phyloP scores from a whole-genome alignment of 306 rosid genomes.

The Vachellia collinsii region DNA sequence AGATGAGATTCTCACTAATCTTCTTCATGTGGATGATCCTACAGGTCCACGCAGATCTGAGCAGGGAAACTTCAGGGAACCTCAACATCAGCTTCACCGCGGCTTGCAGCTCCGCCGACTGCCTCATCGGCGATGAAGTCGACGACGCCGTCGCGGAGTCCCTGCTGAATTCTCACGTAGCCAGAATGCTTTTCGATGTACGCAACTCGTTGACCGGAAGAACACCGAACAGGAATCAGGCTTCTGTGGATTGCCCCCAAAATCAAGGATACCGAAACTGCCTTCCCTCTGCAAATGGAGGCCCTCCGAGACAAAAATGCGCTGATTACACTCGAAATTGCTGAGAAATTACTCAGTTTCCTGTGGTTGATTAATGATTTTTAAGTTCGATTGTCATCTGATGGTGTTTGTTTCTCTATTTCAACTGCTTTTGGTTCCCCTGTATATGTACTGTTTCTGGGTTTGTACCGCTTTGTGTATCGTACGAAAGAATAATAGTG shows the following conservation, averaged over 20 bases:
- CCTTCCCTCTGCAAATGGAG: constrained; percentile 27
- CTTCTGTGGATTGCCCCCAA: constrained; percentile 24
- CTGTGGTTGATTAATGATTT: neutral
- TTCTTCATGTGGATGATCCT: constrained; percentile 26
- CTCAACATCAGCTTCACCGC: constrained; percentile 6
- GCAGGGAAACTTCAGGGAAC: constrained; percentile 7
- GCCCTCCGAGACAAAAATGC: constrained; percentile 9
- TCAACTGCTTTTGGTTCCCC: neutral
- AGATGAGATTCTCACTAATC: constrained; percentile 9
- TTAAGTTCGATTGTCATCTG: neutral
- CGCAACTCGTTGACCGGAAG: constrained; percentile 2
- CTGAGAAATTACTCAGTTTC: neutral
- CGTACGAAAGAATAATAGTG: neutral
- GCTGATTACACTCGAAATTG: constrained; percentile 28
- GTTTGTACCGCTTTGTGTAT: neutral
- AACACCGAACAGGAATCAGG: neutral
- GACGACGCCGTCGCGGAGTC: constrained; percentile 33
- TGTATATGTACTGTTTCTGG: neutral
- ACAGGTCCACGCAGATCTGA: constrained; percentile 32
- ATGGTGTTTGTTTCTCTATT: neutral
- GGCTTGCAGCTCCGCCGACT: constrained; percentile 29
- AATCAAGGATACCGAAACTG: constrained; percentile 31
- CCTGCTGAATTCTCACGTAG: constrained; percentile 31
- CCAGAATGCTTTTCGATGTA: constrained; percentile 36
- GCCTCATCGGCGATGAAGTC: constrained; percentile 34